Evolutionary conservation across 2,329 filamentous ascomycete genomes (phyloP).

Genomic region (Botrytis sinoallii): DNA sequence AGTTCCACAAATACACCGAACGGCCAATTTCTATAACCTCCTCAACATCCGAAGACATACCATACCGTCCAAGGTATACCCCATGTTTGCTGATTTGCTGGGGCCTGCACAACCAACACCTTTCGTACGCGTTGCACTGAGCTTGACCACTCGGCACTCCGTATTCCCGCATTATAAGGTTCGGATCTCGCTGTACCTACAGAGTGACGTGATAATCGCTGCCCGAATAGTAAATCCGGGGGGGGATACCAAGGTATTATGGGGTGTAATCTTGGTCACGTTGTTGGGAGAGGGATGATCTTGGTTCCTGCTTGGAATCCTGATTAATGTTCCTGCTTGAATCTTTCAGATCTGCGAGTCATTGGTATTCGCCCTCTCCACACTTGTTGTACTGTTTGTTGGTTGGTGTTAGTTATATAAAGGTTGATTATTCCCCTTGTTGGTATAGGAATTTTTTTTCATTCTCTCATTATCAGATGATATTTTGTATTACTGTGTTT

Average conservation of each 20-base stretch:
- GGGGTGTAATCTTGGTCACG: not conserved
- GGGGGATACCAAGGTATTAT: not conserved
- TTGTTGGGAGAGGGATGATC: constrained; percentile 5
- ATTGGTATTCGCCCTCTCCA: not conserved
- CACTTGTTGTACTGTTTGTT: not conserved
- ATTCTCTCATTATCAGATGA: not conserved
- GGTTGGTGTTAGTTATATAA: constrained; percentile 9
- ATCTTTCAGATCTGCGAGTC: not conserved
- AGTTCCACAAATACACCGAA: constrained; percentile 4
- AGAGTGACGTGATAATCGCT: constrained; percentile 8
- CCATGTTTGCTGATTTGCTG: not conserved
- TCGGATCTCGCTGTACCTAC: not conserved
- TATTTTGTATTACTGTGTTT: not conserved
- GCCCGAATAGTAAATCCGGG: constrained; percentile 3
- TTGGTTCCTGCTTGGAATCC: not conserved
- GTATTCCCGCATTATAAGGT: not conserved
- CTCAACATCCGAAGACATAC: not conserved
- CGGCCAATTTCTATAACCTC: not conserved
- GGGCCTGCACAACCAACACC: not conserved
- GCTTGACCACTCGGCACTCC: not conserved
- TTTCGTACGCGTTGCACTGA: not conserved
- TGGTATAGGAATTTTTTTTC: not conserved
- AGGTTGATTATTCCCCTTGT: constrained; percentile 1
- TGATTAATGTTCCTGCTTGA: not conserved
- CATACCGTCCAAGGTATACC: constrained; percentile 10